Percentiles rank a stretch among this genome's conserved stretches.
Evolutionary conservation across 352 stramenopile genomes (phyloP).

Genomic region (Pythium pyrilobum): DNA sequence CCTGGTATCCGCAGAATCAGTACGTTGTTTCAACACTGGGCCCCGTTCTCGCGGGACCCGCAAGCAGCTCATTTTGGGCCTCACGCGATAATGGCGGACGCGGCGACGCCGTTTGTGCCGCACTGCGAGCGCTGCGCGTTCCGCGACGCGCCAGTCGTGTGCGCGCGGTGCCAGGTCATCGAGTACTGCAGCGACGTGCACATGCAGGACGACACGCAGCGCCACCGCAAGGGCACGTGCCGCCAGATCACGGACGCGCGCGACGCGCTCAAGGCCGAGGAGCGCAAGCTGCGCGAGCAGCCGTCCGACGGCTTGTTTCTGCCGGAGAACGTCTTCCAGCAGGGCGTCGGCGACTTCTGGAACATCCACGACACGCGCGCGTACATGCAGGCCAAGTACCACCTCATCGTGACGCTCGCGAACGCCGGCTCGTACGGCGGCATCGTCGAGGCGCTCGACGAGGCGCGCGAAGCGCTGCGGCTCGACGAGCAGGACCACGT

Average conservation of each 20-base stretch:
- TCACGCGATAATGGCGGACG: too few relatives aligned
- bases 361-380: neutral
- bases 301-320: neutral
- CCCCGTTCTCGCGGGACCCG: too few relatives aligned
- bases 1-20: too few relatives aligned
- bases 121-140: conserved; percentile 8
- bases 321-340: neutral
- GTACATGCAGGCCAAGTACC: neutral
- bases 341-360: conserved; percentile 1
- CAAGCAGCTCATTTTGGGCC: too few relatives aligned
- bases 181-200: conserved; percentile 7
- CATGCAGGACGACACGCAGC: conserved; percentile 7
- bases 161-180: neutral
- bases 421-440: neutral
- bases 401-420: neutral
- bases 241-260: neutral
- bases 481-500: conserved; percentile 1
- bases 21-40: too few relatives aligned
- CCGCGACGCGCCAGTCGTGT: neutral
- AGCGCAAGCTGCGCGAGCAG: neutral
- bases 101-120: neutral
- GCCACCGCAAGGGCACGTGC: conserved; percentile 8
- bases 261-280: neutral
- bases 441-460: neutral
- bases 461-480: neutral